Evolutionary conservation across 768 basidiomycete genomes (phyloP).

Genomic region (Glaciozyma antarctica): DNA sequence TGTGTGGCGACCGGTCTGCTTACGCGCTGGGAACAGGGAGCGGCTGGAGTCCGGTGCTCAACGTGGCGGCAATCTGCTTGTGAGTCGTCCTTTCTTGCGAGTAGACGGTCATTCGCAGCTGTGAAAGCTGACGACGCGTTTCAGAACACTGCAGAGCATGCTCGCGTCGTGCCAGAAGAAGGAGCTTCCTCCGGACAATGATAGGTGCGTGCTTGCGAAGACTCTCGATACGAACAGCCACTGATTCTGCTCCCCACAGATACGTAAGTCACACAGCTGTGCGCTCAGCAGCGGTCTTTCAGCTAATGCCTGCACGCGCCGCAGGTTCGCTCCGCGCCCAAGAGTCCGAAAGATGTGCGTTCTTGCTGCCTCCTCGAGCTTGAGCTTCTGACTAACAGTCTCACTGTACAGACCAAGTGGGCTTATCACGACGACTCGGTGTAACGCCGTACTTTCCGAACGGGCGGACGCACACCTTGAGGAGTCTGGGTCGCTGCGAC

Average conservation of each 20-base stretch:
- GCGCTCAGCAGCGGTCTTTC: too few relatives aligned
- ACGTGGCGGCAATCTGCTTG: slow-evolving; percentile 34
- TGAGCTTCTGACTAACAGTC: too few relatives aligned
- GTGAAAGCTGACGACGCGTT: slow-evolving; percentile 55
- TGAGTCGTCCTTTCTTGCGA: neutral
- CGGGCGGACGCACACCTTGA: too few relatives aligned
- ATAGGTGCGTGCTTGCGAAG: slow-evolving; percentile 71
- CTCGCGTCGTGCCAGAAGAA: slow-evolving; percentile 74
- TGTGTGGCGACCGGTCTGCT: neutral
- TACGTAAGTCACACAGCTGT: slow-evolving; percentile 1
- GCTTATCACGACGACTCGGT: too few relatives aligned
- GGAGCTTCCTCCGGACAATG: slow-evolving; percentile 70
- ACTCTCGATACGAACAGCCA: slow-evolving; percentile 64
- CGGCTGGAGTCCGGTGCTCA: slow-evolving; percentile 84
- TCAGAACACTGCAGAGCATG: slow-evolving; percentile 72
- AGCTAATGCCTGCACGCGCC: too few relatives aligned
- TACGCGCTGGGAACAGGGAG: neutral
- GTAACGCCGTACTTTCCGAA: too few relatives aligned
- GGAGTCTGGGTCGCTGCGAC: too few relatives aligned
- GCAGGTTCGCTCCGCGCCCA: too few relatives aligned
- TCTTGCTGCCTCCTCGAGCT: too few relatives aligned
- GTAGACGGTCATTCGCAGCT: slow-evolving; percentile 39
- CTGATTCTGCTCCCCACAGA: neutral
- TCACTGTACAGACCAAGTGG: too few relatives aligned
- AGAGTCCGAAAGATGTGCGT: too few relatives aligned